Evolutionary conservation across 164 flowering plant genomes (phyloP), one percentile per base, ranked within the genome.

Genomic region (Aristolochia californica): DNA sequence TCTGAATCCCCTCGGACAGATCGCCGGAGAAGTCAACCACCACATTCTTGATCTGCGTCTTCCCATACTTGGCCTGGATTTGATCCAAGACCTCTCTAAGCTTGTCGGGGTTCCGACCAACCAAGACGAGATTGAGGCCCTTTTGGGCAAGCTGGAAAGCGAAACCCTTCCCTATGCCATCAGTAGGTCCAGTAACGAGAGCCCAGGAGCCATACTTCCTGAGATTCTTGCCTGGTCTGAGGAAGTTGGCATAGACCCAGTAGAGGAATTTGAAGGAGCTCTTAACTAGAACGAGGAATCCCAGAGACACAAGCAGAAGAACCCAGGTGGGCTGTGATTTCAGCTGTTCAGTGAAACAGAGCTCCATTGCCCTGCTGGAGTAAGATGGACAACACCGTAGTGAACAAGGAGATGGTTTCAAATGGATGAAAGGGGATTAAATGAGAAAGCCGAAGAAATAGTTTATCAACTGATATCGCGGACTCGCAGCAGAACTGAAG

Each of bases 151-250:
- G 65, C 58, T 88, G 77, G 58, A 88, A 88, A 17, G 97, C 94
- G 62, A 88, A 81, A 53, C 74, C 77, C 53, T 84, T 88, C 18
- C 98, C 98, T n/a, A 91, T 87, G 16, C 98, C 98, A 53, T 91
- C 96, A 2, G 98, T 88, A 1, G 87, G 82, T 15, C 96, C 98
- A 15, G 98, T 91, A 2, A 91, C 79, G 0, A 91, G 63, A 0
- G 96, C 98, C 98, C 98, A 91, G 0, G 98, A 83, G 1, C 98
- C 98, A 63, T 91, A 91, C 27, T 75, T 77, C 67, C 75, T 80
- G 50, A 91, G 77, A 59, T 91, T 82, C 76, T 91, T 91, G 13
- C 68, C 67, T 9, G 95, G 84, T 64, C 98, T 75, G 55, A 91
- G 78, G 65, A 91, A 88, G 64, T 59, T 68, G 54, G 80, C 77